phyloP scores from a whole-genome alignment of 805 yeast species.

The Saccharomycopsis vini region DNA sequence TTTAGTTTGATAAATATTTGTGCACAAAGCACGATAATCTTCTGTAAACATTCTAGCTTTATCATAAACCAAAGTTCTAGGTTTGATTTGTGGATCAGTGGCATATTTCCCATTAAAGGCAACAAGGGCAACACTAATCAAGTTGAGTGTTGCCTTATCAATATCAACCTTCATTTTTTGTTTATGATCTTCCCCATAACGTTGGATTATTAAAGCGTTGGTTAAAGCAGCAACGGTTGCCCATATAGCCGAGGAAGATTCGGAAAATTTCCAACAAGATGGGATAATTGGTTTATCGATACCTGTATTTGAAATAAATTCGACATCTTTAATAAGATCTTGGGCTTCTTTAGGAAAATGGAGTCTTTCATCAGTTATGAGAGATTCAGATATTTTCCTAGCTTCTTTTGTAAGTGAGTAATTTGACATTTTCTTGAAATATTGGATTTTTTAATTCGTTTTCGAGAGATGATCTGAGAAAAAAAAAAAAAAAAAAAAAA shows the following conservation, averaged over 20 bases:
- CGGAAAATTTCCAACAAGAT: conserved; percentile 25
- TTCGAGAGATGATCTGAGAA: no score
- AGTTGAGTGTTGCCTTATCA: conserved; percentile 12
- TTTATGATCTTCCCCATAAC: conserved; percentile 19
- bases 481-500: no score
- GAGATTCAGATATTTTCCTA: conserved; percentile 12
- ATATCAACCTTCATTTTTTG: conserved; percentile 13
- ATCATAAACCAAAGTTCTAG: conserved; percentile 21
- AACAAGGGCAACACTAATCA: conserved; percentile 21
- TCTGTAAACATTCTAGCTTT: conserved; percentile 23
- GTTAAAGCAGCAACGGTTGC: conserved; percentile 23
- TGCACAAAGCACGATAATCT: conserved; percentile 27
- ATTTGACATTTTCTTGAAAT: no score
- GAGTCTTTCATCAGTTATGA: conserved; percentile 8
- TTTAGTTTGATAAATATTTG: conserved; percentile 29
- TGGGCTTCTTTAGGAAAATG: conserved; percentile 18
- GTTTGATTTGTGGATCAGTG: conserved; percentile 19
- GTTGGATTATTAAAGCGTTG: conserved; percentile 18
- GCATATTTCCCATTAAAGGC: conserved; percentile 27
- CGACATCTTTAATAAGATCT: conserved; percentile 12
- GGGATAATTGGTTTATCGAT: conserved; percentile 21
- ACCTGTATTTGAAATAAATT: conserved; percentile 13
- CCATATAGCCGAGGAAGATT: conserved; percentile 24
- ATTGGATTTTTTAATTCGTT: no score
- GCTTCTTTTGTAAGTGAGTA: conserved; percentile 16